These are phyloP conservation scores for Platanus orientalis DNA, from an alignment of 164 flowering plant genomes.

Conservation along the genomic window DNA sequence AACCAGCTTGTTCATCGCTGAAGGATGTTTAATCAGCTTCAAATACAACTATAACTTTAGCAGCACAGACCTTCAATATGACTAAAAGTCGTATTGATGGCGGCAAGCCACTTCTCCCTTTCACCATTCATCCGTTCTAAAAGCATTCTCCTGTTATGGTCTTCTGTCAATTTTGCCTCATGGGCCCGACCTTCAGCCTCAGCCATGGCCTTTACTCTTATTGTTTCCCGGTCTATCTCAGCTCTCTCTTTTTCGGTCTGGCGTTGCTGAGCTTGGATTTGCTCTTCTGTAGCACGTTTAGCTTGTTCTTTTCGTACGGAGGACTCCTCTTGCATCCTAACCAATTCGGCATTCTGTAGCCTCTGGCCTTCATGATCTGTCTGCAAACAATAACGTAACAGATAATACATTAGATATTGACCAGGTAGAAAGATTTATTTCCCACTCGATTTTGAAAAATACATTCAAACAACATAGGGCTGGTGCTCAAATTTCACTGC, in stretches of 20 bases:
- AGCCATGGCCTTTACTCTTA: slow-evolving; percentile 76
- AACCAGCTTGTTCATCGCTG: not conserved
- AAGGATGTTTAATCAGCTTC: not conserved
- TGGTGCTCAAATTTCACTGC: not conserved
- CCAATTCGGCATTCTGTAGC: slow-evolving; percentile 73
- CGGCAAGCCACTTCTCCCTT: slow-evolving; percentile 95
- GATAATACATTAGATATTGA: not conserved
- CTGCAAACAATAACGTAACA: slow-evolving; percentile 35
- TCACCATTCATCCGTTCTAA: slow-evolving; percentile 74
- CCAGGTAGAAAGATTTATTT: not conserved
- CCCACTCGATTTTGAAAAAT: too few relatives aligned
- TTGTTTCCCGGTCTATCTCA: slow-evolving; percentile 87
- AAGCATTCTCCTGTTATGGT: slow-evolving; percentile 74
- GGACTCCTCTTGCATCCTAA: slow-evolving; percentile 88
- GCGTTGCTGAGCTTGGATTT: slow-evolving; percentile 80
- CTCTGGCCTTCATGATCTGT: slow-evolving; percentile 87
- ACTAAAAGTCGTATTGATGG: slow-evolving; percentile 85
- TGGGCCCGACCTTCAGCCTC: slow-evolving; percentile 95
- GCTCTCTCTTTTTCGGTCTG: slow-evolving; percentile 89
- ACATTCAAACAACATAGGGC: not conserved
- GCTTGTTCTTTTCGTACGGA: slow-evolving; percentile 71
- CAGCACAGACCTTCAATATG: slow-evolving; percentile 78
- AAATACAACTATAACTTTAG: not conserved
- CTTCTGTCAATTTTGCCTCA: slow-evolving; percentile 89
- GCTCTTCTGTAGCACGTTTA: slow-evolving; percentile 79